Percentiles rank a stretch among this genome's conserved stretches.
Conservation (phyloP, 345 rosid species). For the Excoecaria agallocha region DNA sequence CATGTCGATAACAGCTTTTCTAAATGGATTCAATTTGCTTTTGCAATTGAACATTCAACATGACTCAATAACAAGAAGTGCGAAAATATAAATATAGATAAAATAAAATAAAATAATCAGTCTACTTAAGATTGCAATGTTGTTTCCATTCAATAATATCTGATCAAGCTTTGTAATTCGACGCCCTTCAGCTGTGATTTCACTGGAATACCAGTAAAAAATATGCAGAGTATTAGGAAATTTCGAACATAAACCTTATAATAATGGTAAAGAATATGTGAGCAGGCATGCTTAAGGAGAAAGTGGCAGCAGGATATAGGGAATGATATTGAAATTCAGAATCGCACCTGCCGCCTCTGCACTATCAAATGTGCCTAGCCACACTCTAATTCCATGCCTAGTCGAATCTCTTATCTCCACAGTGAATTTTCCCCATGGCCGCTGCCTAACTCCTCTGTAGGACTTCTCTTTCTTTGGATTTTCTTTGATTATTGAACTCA, state of each 20-base stretch:
- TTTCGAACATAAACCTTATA: not conserved
- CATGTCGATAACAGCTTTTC: not conserved
- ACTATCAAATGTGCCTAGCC: no score
- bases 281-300: not conserved
- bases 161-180: constrained; percentile 94
- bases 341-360: no score
- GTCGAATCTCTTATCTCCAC: no score
- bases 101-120: not conserved
- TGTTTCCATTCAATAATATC: constrained; percentile 90
- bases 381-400: no score
- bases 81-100: not conserved
- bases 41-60: not conserved
- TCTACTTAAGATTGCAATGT: constrained; percentile 82
- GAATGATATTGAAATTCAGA: no score
- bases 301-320: not conserved
- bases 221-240: constrained; percentile 14
- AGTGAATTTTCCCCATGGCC: no score
- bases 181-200: constrained; percentile 86
- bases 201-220: constrained; percentile 42
- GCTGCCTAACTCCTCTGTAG: no score
- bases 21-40: not conserved
- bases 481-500: no score
- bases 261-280: not conserved
- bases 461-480: no score
- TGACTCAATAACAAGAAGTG: not conserved